Base-by-base conservation (phyloP, 1,284 basidiomycete genomes). In the Ustilago loliicola region DNA sequence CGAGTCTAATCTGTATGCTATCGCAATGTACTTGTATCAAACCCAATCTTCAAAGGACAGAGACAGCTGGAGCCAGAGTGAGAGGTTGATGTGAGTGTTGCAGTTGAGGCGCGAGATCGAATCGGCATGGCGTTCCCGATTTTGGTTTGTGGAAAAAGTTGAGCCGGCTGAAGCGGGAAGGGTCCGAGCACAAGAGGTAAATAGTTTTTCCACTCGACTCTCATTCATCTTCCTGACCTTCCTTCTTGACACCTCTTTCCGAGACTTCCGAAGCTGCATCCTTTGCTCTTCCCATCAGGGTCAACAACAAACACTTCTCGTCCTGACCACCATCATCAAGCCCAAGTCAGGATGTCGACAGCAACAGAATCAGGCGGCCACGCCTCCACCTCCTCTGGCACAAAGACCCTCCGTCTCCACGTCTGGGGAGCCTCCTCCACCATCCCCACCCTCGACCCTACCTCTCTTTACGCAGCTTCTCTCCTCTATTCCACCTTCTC, bases 371-470 rank as follows among this genome's bases (percentile, higher is more conserved):
- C 15, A 11, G 42, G n/a, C 29, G 6, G 32, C 51, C 7, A 61
- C 64, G 1, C 61, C 30, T 63, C 65, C 1, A 27, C 56, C 21
- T 3, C 48, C 10, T 11, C 45, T 5, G 52, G 30, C 9, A 25
- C 19, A 7, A 27, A 32, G 42, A 59, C 50, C 11, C 68, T 75
- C 6, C 65, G 77, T 17, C 60, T 79, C 3, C 66, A 72, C 55
- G 60, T 79, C 9, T 79, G 77, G 77, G 77, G 77, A 38, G 45
- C 56, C 6, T 45, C 61, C 6, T 13, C 68, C 0, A n/a, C 66
- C 9, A 52, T 83, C 15, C 82, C 82, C 10, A 67, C 74, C 0
- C 72, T 81, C 40, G 82, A 83, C 48, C 80, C 82, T 4, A 62
- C 71, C 23, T 77, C 72, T 21, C 75, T 83, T 32, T 83, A 83